Base-by-base conservation (phyloP, 176 grass and related monocot genomes). In the Hordeum vulgare region DNA sequence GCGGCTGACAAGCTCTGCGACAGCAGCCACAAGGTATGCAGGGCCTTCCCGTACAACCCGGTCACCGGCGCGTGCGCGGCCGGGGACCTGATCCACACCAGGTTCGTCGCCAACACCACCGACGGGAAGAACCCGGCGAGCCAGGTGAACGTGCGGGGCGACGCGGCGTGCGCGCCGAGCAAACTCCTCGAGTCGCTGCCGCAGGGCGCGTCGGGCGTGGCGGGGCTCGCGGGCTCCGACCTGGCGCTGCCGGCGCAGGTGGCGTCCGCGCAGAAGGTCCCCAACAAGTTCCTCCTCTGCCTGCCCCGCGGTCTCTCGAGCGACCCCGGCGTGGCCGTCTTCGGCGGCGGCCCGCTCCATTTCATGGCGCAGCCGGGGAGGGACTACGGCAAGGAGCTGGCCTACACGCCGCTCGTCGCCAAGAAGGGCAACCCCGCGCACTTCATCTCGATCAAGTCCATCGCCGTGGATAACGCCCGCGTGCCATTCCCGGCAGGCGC, bases 161-260 rank as follows among this genome's bases (percentile, higher is more conserved):
- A 79, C 1, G 61, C 77, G 0, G 76, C 86, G 24, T 91, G 90
- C 68, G 77, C 89, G 10, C 77, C 86, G 0, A 26, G 0, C 35
- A 67, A 42, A 15, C 75, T 90, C 27, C 81, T 89, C 10, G 6
- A 11, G 25, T 27, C 13, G 36, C 81, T 94, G 41, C 90, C 87
- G 2, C 4, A 0, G 11, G 25, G 11, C 15, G 81, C 75, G 14
- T 54, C 15, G 7, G 90, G 87, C 28, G 88, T 94, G 61, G 87
- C 78, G 3, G 92, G 87, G 9, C 85, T 94, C 33, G 74, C 78
- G 5, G 36, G 58, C 4, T 71, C 77, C 15, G 53, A 17, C 14
- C 29, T 87, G 11, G 58, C 84, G 14, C 63, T 92, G 5, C 87
- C 81, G 29, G 84, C 77, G 47, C 93, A 92, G 85, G 81, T 90